Evolutionary conservation across 2,329 filamentous ascomycete genomes (phyloP).

Genomic region (Fusarium aywerte): DNA sequence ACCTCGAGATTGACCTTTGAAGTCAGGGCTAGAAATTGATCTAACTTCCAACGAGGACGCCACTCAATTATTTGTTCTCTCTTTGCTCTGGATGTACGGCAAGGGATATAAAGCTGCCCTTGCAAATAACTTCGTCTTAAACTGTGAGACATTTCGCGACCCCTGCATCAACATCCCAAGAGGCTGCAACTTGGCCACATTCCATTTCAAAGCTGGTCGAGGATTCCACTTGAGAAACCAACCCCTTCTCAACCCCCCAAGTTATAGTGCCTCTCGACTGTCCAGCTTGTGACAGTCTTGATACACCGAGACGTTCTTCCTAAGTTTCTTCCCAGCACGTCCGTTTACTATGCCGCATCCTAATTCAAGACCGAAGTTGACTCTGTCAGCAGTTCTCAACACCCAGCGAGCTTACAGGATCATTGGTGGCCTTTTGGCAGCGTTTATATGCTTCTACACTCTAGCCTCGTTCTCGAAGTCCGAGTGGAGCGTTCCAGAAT

Average conservation of each 20-base stretch:
- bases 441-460: background rate
- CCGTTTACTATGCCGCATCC: background rate
- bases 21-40: too few species aligned
- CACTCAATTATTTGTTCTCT: too few species aligned
- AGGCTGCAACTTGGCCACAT: background rate
- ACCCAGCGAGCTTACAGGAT: background rate
- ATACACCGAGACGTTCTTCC: fast-evolving
- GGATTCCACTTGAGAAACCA: too few species aligned
- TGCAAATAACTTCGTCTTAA: too few species aligned
- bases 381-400: background rate
- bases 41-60: too few species aligned
- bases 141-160: too few species aligned
- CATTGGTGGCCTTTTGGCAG: fast-evolving
- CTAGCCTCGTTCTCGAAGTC: background rate
- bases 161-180: background rate
- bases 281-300: too few species aligned
- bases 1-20: too few species aligned
- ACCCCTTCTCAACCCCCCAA: background rate
- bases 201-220: background rate
- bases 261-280: background rate
- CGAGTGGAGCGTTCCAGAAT: background rate
- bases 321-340: background rate
- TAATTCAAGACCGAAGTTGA: background rate
- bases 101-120: too few species aligned
- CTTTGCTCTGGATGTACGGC: too few species aligned